These are phyloP conservation scores for Fusarium paranaense DNA, from an alignment of 2,329 filamentous ascomycete genomes.

Conservation along the genomic window DNA sequence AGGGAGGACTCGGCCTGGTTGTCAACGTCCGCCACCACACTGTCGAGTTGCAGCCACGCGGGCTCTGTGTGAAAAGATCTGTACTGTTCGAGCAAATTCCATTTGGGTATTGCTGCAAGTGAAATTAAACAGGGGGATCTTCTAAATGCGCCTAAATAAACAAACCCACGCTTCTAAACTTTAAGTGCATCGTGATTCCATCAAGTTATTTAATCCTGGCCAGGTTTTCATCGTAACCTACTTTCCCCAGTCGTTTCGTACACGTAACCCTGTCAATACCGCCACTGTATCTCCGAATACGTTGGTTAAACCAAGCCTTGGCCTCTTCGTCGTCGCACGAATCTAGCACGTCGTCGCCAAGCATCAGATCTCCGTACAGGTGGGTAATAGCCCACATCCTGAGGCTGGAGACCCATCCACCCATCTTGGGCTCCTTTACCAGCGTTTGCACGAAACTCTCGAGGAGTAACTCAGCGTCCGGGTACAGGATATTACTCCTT, in stretches of 20 bases:
- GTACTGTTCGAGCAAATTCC: no score
- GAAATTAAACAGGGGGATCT: no score
- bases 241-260: neutral
- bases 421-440: neutral
- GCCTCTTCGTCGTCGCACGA: neutral
- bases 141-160: no score
- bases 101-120: no score
- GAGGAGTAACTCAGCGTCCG: neutral
- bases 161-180: no score
- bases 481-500: neutral
- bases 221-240: neutral
- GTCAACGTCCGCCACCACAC: no score
- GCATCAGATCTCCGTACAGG: neutral
- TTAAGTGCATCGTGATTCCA: no score
- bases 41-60: no score
- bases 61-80: no score
- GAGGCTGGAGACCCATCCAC: neutral
- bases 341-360: neutral
- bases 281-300: neutral
- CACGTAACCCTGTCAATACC: neutral
- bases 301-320: neutral
- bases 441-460: neutral
- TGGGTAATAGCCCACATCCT: neutral
- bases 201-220: no score
- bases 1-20: neutral